A percentile compares a stretch with the other conserved stretches of the same genome.
These are phyloP conservation scores for Ophiostoma ulmi DNA, from an alignment of 2,329 filamentous ascomycete species.

Conservation along the genomic window DNA sequence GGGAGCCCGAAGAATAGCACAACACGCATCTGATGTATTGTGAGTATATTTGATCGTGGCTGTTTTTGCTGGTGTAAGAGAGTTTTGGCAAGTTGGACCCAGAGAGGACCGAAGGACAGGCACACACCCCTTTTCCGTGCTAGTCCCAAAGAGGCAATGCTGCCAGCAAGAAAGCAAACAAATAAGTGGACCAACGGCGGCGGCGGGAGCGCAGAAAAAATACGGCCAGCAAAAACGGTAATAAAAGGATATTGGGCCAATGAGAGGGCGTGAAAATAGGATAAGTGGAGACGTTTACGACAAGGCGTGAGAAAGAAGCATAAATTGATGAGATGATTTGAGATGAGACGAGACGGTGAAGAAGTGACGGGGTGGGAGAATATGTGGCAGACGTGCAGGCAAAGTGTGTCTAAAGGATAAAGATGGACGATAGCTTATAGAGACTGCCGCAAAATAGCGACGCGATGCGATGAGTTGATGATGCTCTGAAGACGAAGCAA, in stretches of 20 bases:
- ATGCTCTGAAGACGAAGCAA: neutral
- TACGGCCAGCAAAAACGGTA: slow-evolving; percentile 8
- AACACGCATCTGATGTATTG: slow-evolving; percentile 5
- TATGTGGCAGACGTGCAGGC: neutral
- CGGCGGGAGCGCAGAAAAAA: neutral
- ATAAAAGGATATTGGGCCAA: slow-evolving; percentile 17
- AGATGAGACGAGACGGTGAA: neutral
- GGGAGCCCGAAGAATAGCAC: neutral
- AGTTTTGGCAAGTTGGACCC: slow-evolving; percentile 19
- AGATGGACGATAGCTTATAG: neutral
- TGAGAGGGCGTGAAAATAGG: neutral
- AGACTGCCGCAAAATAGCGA: neutral
- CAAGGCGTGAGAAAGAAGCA: slow-evolving; percentile 5
- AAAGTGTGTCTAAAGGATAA: neutral
- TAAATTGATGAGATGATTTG: neutral
- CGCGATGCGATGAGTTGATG: neutral
- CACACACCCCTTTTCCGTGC: slow-evolving; percentile 18
- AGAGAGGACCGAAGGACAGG: slow-evolving; percentile 5
- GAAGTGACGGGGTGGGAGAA: neutral
- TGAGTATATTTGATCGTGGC: neutral
- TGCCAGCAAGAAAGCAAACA: slow-evolving; percentile 17
- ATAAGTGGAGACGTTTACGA: slow-evolving; percentile 13
- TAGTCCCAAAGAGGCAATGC: slow-evolving; percentile 15
- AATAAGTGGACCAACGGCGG: slow-evolving; percentile 19
- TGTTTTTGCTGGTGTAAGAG: slow-evolving; percentile 26